Conservation (phyloP, 441 rosid genomes). For the Adansonia gregorii region DNA sequence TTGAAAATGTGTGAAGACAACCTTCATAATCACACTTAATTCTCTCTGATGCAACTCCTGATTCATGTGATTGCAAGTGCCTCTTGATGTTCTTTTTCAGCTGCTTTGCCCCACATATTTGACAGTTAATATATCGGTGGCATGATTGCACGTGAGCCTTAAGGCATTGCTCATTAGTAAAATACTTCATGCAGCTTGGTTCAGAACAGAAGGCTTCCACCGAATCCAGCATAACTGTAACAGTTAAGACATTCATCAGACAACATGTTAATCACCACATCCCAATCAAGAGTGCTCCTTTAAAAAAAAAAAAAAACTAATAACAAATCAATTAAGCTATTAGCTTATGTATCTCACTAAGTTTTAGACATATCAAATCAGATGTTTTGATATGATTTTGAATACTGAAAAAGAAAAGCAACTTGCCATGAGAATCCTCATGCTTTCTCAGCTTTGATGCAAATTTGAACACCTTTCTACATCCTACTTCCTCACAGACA, state of each 20-base stretch:
- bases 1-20: conserved; percentile 61
- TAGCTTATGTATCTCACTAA: neutral
- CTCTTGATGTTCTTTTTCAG: conserved; percentile 76
- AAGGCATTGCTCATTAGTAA: conserved; percentile 67
- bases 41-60: conserved; percentile 39
- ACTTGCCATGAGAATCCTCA: conserved; percentile 68
- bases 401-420: neutral
- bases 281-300: neutral
- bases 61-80: conserved; percentile 66
- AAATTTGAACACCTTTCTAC: conserved; percentile 73
- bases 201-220: conserved; percentile 77
- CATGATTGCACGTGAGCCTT: conserved; percentile 56
- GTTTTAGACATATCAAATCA: neutral
- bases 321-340: neutral
- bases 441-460: conserved; percentile 65
- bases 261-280: neutral
- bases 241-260: conserved; percentile 18
- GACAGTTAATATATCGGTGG: conserved; percentile 63
- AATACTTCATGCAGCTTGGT: conserved; percentile 70
- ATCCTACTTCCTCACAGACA: conserved; percentile 69
- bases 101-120: conserved; percentile 64
- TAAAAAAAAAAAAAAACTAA: no score
- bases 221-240: conserved; percentile 64
- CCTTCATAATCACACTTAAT: conserved; percentile 59
- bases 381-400: neutral